Conservation (phyloP, 1,139 yeast species). For the Nadsonia commutata region DNA sequence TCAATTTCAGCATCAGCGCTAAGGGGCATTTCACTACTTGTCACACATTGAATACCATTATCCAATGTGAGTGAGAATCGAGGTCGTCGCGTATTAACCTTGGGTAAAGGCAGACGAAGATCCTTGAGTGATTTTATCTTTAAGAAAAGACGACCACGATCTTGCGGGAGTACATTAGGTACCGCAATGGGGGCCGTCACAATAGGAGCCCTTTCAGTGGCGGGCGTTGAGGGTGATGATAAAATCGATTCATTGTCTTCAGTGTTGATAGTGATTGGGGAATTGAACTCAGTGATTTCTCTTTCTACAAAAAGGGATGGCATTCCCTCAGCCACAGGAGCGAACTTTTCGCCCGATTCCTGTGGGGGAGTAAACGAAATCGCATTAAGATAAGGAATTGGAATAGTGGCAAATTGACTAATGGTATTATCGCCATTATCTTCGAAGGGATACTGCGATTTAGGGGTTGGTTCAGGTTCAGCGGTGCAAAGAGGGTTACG, state of each 20-base stretch:
- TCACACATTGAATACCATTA: slow-evolving; percentile 75
- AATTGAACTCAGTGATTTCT: not conserved
- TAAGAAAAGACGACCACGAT: slow-evolving; percentile 66
- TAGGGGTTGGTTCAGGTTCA: slow-evolving; percentile 1
- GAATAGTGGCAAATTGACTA: slow-evolving; percentile 12
- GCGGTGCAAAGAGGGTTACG: slow-evolving; percentile 1
- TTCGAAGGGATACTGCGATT: slow-evolving; percentile 1
- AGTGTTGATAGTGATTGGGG: not conserved
- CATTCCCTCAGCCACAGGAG: not conserved
- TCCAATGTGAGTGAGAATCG: slow-evolving; percentile 59
- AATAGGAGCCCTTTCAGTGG: not conserved
- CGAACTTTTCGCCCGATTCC: not conserved
- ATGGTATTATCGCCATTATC: slow-evolving; percentile 11
- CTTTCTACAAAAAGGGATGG: not conserved
- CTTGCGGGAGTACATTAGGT: slow-evolving; percentile 24
- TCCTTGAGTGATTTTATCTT: slow-evolving; percentile 48
- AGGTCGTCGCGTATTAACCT: slow-evolving; percentile 27
- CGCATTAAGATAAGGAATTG: slow-evolving; percentile 13
- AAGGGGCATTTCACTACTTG: slow-evolving; percentile 49
- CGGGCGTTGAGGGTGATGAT: not conserved
- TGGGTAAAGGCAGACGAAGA: slow-evolving; percentile 36
- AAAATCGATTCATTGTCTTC: not conserved
- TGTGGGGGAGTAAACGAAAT: slow-evolving; percentile 11
- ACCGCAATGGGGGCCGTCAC: not conserved
- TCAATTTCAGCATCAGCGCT: slow-evolving; percentile 30